Percentiles rank a stretch among this genome's conserved stretches.
These are phyloP conservation scores for Harrya chromipes DNA, from an alignment of 768 basidiomycete species.

Conservation along the genomic window DNA sequence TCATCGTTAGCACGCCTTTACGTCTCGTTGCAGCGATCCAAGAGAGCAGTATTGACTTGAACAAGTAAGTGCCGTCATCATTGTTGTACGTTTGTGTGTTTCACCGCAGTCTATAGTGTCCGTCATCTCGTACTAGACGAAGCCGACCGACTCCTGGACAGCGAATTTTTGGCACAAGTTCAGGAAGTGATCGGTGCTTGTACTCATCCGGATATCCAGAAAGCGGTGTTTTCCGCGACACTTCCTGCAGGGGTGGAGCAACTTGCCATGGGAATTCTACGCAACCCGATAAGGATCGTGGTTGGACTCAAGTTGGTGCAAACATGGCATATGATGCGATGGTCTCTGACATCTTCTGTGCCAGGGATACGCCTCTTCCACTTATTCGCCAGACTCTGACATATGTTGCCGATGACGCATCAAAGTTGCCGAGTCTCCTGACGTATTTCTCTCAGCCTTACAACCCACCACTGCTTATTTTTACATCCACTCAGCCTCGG, in stretches of 20 bases:
- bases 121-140: conserved; percentile 87
- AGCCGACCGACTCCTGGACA: conserved; percentile 86
- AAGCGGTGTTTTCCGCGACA: conserved; percentile 93
- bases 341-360: conserved; percentile 8
- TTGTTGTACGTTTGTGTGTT: neutral
- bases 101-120: conserved; percentile 48
- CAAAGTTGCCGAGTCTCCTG: conserved; percentile 89
- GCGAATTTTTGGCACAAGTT: conserved; percentile 85
- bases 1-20: conserved; percentile 91
- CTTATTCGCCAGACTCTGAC: conserved; percentile 86
- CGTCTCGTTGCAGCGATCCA: conserved; percentile 81
- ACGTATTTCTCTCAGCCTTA: conserved; percentile 78
- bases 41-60: conserved; percentile 58
- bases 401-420: conserved; percentile 90
- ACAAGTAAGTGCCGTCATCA: conserved; percentile 55
- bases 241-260: conserved; percentile 87
- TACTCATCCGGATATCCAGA: conserved; percentile 65
- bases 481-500: conserved; percentile 87
- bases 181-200: conserved; percentile 85
- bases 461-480: conserved; percentile 88
- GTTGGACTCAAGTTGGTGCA: conserved; percentile 86
- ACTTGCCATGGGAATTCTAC: conserved; percentile 80
- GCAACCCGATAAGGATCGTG: conserved; percentile 88
- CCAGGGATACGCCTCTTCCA: conserved; percentile 89
- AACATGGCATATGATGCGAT: neutral